Evolutionary conservation across 2,329 filamentous ascomycete species (phyloP), one percentile per base, ranked within the genome.

Genomic region (Penicillium paneum): DNA sequence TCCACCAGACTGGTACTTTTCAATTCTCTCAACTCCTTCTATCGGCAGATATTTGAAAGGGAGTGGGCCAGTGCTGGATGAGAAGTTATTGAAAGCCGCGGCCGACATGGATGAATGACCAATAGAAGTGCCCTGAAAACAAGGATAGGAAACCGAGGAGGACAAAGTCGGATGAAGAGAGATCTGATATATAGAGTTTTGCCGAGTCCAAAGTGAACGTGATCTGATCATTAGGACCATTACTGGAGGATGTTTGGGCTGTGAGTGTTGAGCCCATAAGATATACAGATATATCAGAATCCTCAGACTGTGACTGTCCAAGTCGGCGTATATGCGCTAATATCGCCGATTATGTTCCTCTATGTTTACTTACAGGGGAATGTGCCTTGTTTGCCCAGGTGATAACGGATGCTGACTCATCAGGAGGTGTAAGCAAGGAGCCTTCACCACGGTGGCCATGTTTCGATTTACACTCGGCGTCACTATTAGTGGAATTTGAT

Each of bases 1-100:
- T 42, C 62, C 67, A 8, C 67, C 67, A 12, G 51, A 42, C 36
- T 52, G 52, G 42, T 70, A 69, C 32, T 58, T 58, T 49, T 62
- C 57, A 26, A 64, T 49, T 39, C 45, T 55, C 43, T 67, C 62
- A 10, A 38, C 34, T 10, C 29, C 44, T 38, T 47, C 44, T 47
- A 38, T 47, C 34, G 34, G 44, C 2, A 47, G 19, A 29, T 47
- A 47, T 38, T 38, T 47, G n/a, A 38, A 21, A 15, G 24, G 11
- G 19, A 29, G 15, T 15, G 44, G 19, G 17, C 21, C 8, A 38
- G 21, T 29, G 12, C 34, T 47, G 10, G 34, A 46, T 5, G 44
- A 38, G 5, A 38, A 38, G 21, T 47, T 13, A 21, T n/a, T 47
- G 8, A 8, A 29, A 19, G 13, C 15, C 8, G 21, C 29, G 15